A percentile compares a stretch with the other conserved stretches of the same genome.
Conservation (phyloP, 139 green algal genomes). For the Picochlorum sp. region DNA sequence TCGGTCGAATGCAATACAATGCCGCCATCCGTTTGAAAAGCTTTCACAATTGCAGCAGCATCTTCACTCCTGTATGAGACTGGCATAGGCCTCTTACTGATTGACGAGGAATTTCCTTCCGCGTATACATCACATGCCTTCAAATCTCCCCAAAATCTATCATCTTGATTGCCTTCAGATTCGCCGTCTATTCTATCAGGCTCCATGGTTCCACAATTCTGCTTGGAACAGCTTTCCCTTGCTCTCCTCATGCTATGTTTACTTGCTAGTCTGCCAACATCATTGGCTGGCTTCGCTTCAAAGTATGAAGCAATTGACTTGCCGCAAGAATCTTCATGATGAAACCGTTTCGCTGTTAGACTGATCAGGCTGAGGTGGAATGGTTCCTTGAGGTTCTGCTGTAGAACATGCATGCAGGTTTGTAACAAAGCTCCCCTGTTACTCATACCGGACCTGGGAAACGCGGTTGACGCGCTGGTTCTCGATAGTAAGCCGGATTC, state of each 20-base stretch:
- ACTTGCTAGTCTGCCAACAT: background rate
- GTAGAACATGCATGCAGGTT: constrained; percentile 28
- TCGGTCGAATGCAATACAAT: no score
- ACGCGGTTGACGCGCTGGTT: constrained; percentile 35
- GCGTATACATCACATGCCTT: background rate
- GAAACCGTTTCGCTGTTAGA: constrained; percentile 36
- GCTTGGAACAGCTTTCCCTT: background rate
- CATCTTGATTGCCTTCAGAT: background rate
- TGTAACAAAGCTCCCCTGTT: constrained; percentile 5
- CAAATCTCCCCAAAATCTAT: background rate
- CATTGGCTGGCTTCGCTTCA: constrained; percentile 2
- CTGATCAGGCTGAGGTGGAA: constrained; percentile 71
- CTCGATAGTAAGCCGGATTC: constrained; percentile 39
- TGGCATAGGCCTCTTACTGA: no score
- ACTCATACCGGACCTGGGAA: constrained; percentile 16
- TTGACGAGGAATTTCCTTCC: background rate
- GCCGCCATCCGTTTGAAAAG: no score
- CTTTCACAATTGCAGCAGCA: no score
- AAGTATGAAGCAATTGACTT: background rate
- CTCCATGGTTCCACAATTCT: no score
- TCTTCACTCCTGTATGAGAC: no score
- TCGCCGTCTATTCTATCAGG: background rate
- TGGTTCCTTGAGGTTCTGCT: constrained; percentile 11
- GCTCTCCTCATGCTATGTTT: background rate
- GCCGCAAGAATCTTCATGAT: constrained; percentile 30